Percentiles rank a stretch among this genome's conserved stretches.
phyloP scores from a whole-genome alignment of 2,329 filamentous ascomycete species.

The Aspergillus flavus region DNA sequence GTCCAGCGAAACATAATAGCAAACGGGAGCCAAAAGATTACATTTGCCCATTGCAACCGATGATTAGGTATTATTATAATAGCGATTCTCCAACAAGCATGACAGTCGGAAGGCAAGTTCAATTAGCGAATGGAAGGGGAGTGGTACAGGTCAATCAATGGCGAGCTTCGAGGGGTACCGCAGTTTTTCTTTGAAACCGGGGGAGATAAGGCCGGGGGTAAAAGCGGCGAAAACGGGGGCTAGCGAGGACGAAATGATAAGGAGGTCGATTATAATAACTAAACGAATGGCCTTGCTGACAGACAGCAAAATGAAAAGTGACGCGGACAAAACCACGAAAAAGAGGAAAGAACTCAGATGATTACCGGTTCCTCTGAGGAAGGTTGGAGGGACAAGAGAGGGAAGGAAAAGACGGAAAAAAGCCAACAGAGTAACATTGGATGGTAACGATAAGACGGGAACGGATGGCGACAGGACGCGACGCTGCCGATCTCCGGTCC shows the following conservation, averaged over 20 bases:
- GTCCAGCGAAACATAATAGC: not conserved
- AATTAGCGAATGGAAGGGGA: constrained; percentile 3
- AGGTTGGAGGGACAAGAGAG: not conserved
- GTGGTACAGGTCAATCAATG: not conserved
- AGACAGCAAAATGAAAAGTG: constrained; percentile 17
- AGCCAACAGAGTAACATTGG: constrained; percentile 9
- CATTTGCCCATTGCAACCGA: constrained; percentile 44
- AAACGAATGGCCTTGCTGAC: constrained; percentile 21
- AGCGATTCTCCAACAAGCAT: constrained; percentile 33
- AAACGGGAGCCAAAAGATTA: constrained; percentile 20
- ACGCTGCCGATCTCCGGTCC: constrained; percentile 16
- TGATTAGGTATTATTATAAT: constrained; percentile 13
- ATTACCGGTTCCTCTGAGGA: not conserved
- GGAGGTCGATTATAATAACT: not conserved
- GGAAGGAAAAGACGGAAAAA: constrained; percentile 6
- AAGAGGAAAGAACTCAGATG: constrained; percentile 4
- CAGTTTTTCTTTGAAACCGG: not conserved
- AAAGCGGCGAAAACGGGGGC: not conserved
- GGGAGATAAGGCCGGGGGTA: not conserved
- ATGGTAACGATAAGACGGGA: constrained; percentile 23
- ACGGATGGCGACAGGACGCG: constrained; percentile 24
- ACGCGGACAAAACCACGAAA: constrained; percentile 3
- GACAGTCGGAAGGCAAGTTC: constrained; percentile 22
- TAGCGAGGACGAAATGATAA: not conserved
- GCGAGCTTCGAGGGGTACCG: not conserved